Conservation (phyloP, 371 early-diverging fungal species). For the Chytridium lagenaria region DNA sequence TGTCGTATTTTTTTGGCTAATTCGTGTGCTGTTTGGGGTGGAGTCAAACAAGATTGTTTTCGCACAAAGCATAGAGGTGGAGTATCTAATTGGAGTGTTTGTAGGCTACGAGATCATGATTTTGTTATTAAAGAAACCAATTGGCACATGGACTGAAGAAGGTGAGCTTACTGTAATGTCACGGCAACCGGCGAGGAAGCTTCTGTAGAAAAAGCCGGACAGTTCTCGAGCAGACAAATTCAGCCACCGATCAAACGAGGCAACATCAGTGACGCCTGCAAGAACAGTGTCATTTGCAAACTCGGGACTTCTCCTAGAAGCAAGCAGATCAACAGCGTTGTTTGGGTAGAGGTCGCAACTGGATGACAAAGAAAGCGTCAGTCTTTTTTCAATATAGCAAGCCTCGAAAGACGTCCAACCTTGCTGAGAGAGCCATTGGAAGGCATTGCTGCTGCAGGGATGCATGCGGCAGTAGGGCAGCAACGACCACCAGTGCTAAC, state of each 20-base stretch:
- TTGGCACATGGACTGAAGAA: too few species aligned
- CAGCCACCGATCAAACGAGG: slow-evolving; percentile 1
- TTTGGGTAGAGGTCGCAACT: background rate
- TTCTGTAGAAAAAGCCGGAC: slow-evolving; percentile 6
- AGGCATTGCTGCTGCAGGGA: too few species aligned
- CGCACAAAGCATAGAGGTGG: slow-evolving; percentile 2
- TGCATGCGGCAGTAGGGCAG: too few species aligned
- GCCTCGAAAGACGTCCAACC: too few species aligned
- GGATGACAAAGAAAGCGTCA: background rate
- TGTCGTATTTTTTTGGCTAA: background rate
- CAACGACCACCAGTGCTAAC: too few species aligned
- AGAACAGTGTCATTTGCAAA: background rate
- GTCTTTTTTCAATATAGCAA: background rate
- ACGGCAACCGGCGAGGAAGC: background rate
- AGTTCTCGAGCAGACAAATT: background rate
- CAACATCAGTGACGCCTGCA: background rate
- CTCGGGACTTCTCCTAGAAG: background rate
- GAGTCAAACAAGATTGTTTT: background rate
- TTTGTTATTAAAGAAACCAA: too few species aligned
- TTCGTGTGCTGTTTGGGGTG: background rate
- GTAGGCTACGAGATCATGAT: too few species aligned
- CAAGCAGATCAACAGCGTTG: background rate
- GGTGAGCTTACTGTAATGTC: background rate
- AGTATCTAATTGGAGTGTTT: background rate
- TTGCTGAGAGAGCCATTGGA: too few species aligned